Percentiles rank a stretch among this genome's conserved stretches.
Evolutionary conservation across 306 rosid genomes (phyloP).

Genomic region (Vigna trinervia): DNA sequence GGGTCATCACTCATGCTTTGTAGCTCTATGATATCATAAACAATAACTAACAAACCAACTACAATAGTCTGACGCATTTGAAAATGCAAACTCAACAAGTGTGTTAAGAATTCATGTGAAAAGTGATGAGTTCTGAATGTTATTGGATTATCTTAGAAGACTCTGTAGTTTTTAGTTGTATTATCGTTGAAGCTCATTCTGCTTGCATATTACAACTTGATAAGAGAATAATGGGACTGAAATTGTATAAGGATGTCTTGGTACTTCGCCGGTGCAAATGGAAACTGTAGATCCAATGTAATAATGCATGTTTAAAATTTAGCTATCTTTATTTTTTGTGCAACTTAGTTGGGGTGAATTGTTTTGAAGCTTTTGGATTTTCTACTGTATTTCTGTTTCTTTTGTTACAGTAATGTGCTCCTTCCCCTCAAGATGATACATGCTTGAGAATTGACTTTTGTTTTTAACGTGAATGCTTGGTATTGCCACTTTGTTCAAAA

Average conservation of each 20-base stretch:
- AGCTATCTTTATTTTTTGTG: slow-evolving; percentile 4
- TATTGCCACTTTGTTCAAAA: background rate
- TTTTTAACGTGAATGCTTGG: slow-evolving; percentile 1
- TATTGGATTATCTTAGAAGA: slow-evolving; percentile 17
- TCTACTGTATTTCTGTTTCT: background rate
- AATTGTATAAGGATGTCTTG: background rate
- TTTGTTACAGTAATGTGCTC: slow-evolving; percentile 11
- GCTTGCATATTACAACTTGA: background rate
- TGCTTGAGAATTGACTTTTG: background rate
- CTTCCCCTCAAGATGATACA: slow-evolving; percentile 14
- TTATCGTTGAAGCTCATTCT: slow-evolving; percentile 28
- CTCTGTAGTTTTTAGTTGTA: slow-evolving; percentile 10
- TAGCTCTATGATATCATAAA: background rate
- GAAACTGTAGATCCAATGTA: background rate
- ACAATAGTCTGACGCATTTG: slow-evolving; percentile 9
- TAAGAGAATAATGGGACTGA: slow-evolving; percentile 4
- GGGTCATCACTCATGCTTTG: slow-evolving; percentile 10
- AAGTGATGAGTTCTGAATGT: slow-evolving; percentile 7
- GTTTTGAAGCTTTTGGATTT: background rate
- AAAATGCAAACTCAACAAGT: slow-evolving; percentile 9
- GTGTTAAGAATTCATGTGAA: slow-evolving; percentile 19
- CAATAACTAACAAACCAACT: background rate
- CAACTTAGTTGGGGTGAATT: slow-evolving; percentile 22
- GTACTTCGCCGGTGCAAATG: slow-evolving; percentile 23
- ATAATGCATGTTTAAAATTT: background rate